Conservation (phyloP, 495 filamentous ascomycete genomes). For the Podospora australis region DNA sequence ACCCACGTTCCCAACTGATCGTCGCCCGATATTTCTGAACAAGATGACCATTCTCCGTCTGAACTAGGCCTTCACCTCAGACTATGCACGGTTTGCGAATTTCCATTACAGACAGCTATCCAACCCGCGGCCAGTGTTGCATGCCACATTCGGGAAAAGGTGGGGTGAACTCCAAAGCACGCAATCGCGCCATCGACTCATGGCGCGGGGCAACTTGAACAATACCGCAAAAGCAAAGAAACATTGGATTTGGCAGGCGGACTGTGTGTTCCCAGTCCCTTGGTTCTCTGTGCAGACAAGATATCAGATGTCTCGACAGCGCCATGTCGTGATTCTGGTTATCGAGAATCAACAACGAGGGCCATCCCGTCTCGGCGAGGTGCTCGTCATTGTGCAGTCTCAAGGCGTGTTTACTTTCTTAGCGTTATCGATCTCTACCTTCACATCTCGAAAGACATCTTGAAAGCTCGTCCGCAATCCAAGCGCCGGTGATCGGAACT, state of each 20-base stretch:
- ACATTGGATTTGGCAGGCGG: background rate
- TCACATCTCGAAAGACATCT: too few relatives aligned
- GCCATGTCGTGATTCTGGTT: too few relatives aligned
- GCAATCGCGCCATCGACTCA: conserved; percentile 30
- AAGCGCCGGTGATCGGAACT: too few relatives aligned
- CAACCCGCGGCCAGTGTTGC: conserved; percentile 9
- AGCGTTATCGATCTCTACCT: background rate
- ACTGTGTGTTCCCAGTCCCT: background rate
- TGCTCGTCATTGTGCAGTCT: background rate
- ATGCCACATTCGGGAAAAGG: conserved; percentile 15
- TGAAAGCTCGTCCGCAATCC: too few relatives aligned
- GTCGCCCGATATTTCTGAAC: background rate
- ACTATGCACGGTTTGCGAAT: conserved; percentile 7
- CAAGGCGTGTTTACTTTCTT: background rate
- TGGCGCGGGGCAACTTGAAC: conserved; percentile 25
- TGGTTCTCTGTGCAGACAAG: background rate
- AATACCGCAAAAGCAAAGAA: too few relatives aligned
- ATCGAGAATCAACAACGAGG: background rate
- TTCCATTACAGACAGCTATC: conserved; percentile 13
- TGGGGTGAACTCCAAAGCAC: conserved; percentile 28
- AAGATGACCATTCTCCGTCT: background rate
- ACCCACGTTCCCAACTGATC: conserved; percentile 2
- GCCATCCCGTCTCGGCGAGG: background rate
- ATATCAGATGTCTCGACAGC: too few relatives aligned
- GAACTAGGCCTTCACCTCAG: background rate